phyloP scores from a whole-genome alignment of 352 stramenopile genomes.

The Nothophytophthora sp. region DNA sequence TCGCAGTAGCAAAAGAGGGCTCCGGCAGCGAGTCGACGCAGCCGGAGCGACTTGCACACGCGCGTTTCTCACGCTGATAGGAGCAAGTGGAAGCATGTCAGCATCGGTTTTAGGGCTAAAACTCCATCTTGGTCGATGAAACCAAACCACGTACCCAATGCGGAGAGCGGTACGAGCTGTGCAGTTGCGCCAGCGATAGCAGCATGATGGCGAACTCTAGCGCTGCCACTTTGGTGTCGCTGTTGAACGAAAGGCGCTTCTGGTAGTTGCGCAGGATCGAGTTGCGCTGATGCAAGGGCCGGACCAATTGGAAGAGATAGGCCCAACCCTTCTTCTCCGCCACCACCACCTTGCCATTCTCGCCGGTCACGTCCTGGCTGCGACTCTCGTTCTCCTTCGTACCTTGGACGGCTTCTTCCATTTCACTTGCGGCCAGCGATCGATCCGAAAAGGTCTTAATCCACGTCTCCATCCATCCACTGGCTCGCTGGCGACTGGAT shows the following conservation, averaged over 20 bases:
- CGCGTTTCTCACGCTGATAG: constrained; percentile 47
- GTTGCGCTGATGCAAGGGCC: constrained; percentile 16
- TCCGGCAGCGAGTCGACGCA: constrained; percentile 42
- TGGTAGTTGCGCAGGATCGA: constrained; percentile 36
- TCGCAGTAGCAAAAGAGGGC: constrained; percentile 33
- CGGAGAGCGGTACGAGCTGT: constrained; percentile 30
- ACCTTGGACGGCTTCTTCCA: not conserved
- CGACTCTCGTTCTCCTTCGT: no score
- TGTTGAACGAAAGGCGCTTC: constrained; percentile 39
- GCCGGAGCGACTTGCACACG: constrained; percentile 17
- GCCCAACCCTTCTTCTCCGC: constrained; percentile 23
- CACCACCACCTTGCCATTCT: no score
- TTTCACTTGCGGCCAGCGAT: not conserved
- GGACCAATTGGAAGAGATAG: constrained; percentile 8
- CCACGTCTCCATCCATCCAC: constrained; percentile 46
- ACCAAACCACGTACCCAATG: constrained; percentile 32
- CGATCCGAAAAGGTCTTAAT: constrained; percentile 12
- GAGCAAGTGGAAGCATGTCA: no score
- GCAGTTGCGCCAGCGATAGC: constrained; percentile 42
- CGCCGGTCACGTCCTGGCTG: no score
- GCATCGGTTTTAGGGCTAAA: no score
- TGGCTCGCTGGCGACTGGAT: no score
- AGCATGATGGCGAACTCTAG: constrained; percentile 51
- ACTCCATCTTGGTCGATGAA: not conserved
- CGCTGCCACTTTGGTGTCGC: constrained; percentile 33